Evolutionary conservation across 1,284 basidiomycete genomes (phyloP).

Genomic region (Stereum hirsutum): DNA sequence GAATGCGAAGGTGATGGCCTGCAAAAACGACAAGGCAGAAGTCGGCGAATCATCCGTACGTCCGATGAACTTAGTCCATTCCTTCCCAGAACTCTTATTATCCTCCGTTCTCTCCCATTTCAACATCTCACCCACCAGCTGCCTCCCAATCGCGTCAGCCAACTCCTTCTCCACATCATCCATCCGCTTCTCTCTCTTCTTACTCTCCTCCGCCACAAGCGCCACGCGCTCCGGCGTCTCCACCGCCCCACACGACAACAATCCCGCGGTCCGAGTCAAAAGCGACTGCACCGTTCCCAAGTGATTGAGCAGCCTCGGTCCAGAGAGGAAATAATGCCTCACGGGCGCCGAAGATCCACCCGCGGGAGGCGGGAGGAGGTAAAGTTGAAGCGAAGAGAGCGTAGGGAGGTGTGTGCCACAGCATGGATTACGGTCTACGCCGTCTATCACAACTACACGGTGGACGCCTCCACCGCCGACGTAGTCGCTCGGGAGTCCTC

Average conservation of each 20-base stretch:
- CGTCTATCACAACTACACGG: slow-evolving; percentile 73
- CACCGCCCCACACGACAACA: slow-evolving; percentile 56
- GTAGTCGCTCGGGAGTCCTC: slow-evolving; percentile 60
- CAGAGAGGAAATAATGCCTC: slow-evolving; percentile 75
- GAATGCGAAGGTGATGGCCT: slow-evolving; percentile 43
- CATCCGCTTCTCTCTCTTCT: slow-evolving; percentile 50
- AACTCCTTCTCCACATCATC: slow-evolving; percentile 64
- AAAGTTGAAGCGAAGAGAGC: slow-evolving; percentile 64
- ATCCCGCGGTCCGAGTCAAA: slow-evolving; percentile 46
- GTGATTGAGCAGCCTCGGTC: slow-evolving; percentile 61
- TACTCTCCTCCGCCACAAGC: slow-evolving; percentile 59
- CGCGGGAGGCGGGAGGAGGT: slow-evolving; percentile 57
- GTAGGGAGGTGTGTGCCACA: slow-evolving; percentile 81
- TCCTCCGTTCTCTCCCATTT: slow-evolving; percentile 22
- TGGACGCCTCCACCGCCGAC: slow-evolving; percentile 76
- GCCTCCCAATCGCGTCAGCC: slow-evolving; percentile 56
- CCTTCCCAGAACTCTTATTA: slow-evolving; percentile 13
- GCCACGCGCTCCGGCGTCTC: slow-evolving; percentile 62
- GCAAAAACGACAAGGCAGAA: slow-evolving; percentile 54
- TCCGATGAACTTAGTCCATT: slow-evolving; percentile 37
- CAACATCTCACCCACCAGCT: slow-evolving; percentile 39
- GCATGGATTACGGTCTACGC: slow-evolving; percentile 78
- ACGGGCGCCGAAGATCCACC: slow-evolving; percentile 52
- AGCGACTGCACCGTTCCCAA: slow-evolving; percentile 45
- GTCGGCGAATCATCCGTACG: slow-evolving; percentile 53